Conservation (phyloP, 345 rosid genomes). For the Acer yangbiense region DNA sequence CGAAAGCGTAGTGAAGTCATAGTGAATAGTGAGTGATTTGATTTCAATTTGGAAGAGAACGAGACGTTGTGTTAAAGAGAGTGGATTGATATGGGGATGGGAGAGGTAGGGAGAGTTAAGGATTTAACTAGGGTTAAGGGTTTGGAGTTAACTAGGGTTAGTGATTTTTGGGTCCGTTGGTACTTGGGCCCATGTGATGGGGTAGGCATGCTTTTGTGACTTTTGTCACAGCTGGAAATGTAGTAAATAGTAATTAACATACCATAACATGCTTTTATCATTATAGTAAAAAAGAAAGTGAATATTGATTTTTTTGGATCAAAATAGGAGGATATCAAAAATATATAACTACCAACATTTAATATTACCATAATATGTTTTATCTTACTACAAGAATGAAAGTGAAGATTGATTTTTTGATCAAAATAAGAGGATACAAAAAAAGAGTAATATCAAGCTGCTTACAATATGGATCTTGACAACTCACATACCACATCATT, state of each 20-base stretch:
- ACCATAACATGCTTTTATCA: neutral
- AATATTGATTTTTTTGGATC: too few species aligned
- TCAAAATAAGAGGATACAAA: too few species aligned
- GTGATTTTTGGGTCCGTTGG: conserved; percentile 21
- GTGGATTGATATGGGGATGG: neutral
- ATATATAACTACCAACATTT: too few species aligned
- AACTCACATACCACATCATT: too few species aligned
- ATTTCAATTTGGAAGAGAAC: neutral
- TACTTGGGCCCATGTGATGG: conserved; percentile 42
- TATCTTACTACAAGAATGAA: too few species aligned
- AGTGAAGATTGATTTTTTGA: too few species aligned
- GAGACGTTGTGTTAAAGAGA: neutral
- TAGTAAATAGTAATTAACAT: neutral
- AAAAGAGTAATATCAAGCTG: too few species aligned
- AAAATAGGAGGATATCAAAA: too few species aligned
- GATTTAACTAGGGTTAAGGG: conserved; percentile 24
- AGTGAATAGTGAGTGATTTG: conserved; percentile 18
- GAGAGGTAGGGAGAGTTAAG: neutral
- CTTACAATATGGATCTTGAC: too few species aligned
- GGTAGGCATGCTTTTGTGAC: conserved; percentile 28
- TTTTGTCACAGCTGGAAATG: conserved; percentile 52
- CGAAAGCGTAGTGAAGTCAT: conserved; percentile 41
- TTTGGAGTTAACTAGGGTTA: conserved; percentile 28
- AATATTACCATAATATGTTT: too few species aligned
- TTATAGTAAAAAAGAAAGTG: too few species aligned